Percentiles rank a stretch among this genome's conserved stretches.
phyloP scores from a whole-genome alignment of 1,284 basidiomycete species.

The Anthracocystis setariae region DNA sequence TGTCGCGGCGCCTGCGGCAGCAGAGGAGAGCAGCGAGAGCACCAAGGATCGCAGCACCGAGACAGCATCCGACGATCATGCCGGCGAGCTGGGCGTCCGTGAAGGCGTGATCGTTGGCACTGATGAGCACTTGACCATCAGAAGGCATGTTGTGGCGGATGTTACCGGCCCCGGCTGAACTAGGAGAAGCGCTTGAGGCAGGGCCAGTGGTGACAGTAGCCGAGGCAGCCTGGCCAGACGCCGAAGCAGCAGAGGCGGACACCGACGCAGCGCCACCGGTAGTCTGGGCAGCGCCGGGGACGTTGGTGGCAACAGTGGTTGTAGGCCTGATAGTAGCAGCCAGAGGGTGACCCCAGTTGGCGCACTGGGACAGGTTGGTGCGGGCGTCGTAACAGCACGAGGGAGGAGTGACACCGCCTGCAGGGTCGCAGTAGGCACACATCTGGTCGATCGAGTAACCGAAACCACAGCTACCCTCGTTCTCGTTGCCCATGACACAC shows the following conservation, averaged over 20 bases:
- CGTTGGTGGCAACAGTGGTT: slow-evolving; percentile 44
- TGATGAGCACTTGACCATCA: slow-evolving; percentile 31
- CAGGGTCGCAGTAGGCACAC: slow-evolving; percentile 68
- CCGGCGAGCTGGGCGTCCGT: slow-evolving; percentile 49
- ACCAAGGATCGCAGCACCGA: slow-evolving; percentile 57
- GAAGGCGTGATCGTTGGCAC: slow-evolving; percentile 33
- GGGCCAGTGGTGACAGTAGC: slow-evolving; percentile 22
- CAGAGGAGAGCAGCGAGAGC: slow-evolving; percentile 45
- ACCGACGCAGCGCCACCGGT: slow-evolving; percentile 18
- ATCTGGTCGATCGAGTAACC: slow-evolving; percentile 67
- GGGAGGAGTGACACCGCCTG: slow-evolving; percentile 48
- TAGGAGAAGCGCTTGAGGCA: slow-evolving; percentile 3
- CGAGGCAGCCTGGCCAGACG: slow-evolving; percentile 21
- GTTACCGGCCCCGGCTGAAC: neutral
- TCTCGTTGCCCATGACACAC: slow-evolving; percentile 68
- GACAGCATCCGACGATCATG: slow-evolving; percentile 53
- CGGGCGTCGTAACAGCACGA: slow-evolving; percentile 57
- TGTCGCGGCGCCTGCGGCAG: slow-evolving; percentile 36
- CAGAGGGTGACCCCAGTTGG: slow-evolving; percentile 53
- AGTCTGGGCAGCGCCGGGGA: slow-evolving; percentile 23
- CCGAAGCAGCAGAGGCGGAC: too few relatives aligned
- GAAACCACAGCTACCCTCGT: slow-evolving; percentile 70
- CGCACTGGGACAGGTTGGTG: slow-evolving; percentile 54
- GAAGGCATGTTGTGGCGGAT: slow-evolving; percentile 19
- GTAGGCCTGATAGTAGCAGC: slow-evolving; percentile 54